Evolutionary conservation across 371 early-diverging fungal species (phyloP), one percentile per base, ranked within the genome.

Genomic region (Mitosporidium daphniae): DNA sequence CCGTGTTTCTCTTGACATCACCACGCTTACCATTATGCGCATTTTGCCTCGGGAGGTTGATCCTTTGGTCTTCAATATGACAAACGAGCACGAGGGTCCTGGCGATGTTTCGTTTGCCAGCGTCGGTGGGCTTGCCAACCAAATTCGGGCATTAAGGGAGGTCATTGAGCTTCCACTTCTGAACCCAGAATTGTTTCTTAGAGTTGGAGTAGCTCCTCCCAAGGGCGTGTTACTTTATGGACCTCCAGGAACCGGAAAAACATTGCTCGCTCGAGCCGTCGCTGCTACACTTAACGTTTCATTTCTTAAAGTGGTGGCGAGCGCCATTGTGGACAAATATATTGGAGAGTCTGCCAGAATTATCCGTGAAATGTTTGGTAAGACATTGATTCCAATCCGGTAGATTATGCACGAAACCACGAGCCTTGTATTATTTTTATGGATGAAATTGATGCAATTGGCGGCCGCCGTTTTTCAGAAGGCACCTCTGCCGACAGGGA

Each of bases 381-480:
- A 25, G 42, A 35, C 6, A 7, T 4, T 5, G 8, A 8, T 8
- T 8, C 7, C 20, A 8, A 8, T 20, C 17, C 8, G 28, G 3
- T 27, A 61, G 71, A 68, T 0, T 97, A 94, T 47, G 98, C 98
- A 20, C 69, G 66, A 38, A 77, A 80, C 33, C 89, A 86, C 42
- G 82, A 84, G 34, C 98, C 98, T n/a, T 94, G 94, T 50, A 84
- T 97, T 37, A 94, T 97, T 27, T 97, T 97, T 43, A 78, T 97
- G 84, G 98, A 97, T 47, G 98, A 97, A 48, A 91, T 97, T 37
- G 98, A 97, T 55, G 95, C 98, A 17, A 94, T 97, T 51, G 98
- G 98, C 42, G 93, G 95, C 4, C 66, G 89, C 31, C 60, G 98
- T 29, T 89, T 89, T 47, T 74, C 78, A 4, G 98, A 94, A 40